Conservation (phyloP, 2,329 filamentous ascomycete genomes). For the Ophiocordyceps polyrhachis-furcata region DNA sequence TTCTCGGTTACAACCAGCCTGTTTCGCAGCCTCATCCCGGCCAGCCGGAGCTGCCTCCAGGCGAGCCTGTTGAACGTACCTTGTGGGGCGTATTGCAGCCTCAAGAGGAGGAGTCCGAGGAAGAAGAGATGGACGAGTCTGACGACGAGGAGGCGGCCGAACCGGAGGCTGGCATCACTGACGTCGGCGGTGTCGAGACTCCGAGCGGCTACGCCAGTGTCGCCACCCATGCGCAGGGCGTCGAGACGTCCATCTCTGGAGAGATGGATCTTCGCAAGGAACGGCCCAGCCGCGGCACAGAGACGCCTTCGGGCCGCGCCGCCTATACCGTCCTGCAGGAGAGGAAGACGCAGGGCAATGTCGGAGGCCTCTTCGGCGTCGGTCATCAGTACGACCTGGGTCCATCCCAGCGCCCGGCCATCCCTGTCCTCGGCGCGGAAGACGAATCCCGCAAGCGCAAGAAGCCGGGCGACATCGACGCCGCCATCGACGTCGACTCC, state of each 20-base stretch:
- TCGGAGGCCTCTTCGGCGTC: conserved; percentile 89
- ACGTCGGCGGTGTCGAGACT: conserved; percentile 50
- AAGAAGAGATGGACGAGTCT: conserved; percentile 54
- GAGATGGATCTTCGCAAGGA: conserved; percentile 82
- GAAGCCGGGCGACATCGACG: conserved; percentile 89
- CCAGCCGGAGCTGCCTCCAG: conserved; percentile 24
- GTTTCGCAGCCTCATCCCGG: conserved; percentile 17
- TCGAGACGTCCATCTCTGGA: conserved; percentile 57
- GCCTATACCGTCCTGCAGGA: conserved; percentile 86
- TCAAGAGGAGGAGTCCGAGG: conserved; percentile 54
- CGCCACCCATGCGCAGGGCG: conserved; percentile 53
- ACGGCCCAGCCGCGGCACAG: conserved; percentile 69
- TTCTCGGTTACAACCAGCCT: conserved; percentile 57
- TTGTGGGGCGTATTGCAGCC: conserved; percentile 87
- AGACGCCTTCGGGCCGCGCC: conserved; percentile 54
- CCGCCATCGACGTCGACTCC: conserved; percentile 74
- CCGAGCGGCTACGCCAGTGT: conserved; percentile 65
- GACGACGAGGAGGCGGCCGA: conserved; percentile 33
- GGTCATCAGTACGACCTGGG: conserved; percentile 85
- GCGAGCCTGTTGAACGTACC: conserved; percentile 69
- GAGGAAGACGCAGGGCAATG: conserved; percentile 48
- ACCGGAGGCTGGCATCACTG: neutral
- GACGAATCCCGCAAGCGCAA: conserved; percentile 69
- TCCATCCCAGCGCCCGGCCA: conserved; percentile 24
- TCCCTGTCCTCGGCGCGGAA: conserved; percentile 64